Evolutionary conservation across 371 early-diverging fungal species (phyloP).

Genomic region (Mortierella sp.): DNA sequence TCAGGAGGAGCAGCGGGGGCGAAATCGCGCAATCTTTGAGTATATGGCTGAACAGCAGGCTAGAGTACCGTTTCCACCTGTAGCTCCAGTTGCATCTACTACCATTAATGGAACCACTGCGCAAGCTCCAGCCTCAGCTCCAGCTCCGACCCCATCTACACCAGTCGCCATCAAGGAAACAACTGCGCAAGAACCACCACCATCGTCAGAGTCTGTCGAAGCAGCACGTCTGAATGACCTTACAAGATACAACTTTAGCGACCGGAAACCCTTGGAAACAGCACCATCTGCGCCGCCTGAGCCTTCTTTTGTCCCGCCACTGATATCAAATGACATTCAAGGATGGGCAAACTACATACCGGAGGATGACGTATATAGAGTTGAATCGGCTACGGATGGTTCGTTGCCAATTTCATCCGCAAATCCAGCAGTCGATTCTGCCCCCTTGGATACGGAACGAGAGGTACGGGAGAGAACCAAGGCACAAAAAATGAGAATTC

Average conservation of each 20-base stretch:
- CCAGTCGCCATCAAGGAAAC: constrained; percentile 3
- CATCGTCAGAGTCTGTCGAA: neutral
- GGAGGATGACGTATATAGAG: neutral
- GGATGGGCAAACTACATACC: constrained; percentile 4
- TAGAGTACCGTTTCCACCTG: neutral
- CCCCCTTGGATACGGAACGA: neutral
- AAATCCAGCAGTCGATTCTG: too few species aligned
- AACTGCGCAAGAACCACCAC: neutral
- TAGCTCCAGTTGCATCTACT: neutral
- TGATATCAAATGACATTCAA: constrained; percentile 16
- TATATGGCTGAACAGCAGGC: neutral
- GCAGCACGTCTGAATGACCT: constrained; percentile 6
- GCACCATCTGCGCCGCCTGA: constrained; percentile 41
- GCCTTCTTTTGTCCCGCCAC: constrained; percentile 13
- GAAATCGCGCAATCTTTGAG: neutral
- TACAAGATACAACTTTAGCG: constrained; percentile 23
- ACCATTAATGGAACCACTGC: neutral
- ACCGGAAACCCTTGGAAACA: constrained; percentile 33
- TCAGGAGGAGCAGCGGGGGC: neutral
- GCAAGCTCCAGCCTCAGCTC: neutral
- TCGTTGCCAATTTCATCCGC: neutral
- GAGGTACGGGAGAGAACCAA: neutral
- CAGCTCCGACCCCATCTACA: neutral
- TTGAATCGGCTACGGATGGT: neutral
- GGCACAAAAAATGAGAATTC: too few species aligned